These are phyloP conservation scores for Ocimum tenuiflorum DNA, from an alignment of 257 asterid genomes.

Conservation along the genomic window DNA sequence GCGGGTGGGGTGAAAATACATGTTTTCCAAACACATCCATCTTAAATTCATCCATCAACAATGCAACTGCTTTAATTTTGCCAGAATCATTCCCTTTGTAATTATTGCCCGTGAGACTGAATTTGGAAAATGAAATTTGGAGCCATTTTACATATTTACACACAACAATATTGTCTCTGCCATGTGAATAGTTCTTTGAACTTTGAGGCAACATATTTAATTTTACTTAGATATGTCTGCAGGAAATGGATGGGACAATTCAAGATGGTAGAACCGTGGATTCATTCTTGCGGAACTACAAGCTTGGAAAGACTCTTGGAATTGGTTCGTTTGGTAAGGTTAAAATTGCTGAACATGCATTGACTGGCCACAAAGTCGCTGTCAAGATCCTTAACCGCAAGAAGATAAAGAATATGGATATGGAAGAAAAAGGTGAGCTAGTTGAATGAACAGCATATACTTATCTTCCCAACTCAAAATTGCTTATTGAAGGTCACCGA, in stretches of 20 bases:
- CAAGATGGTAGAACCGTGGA: conserved; percentile 59
- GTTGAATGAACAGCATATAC: neutral
- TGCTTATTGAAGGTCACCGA: no score
- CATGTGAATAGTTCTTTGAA: neutral
- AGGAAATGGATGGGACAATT: conserved; percentile 71
- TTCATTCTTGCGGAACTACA: conserved; percentile 65
- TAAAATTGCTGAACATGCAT: conserved; percentile 72
- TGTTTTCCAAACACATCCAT: no score
- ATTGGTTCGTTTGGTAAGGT: conserved; percentile 91
- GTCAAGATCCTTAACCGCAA: conserved; percentile 87
- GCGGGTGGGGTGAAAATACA: neutral
- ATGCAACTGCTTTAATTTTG: neutral
- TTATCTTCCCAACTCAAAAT: no score
- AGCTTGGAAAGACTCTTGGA: conserved; percentile 90
- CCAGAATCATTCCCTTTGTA: neutral
- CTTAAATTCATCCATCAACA: neutral
- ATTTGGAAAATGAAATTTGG: conserved; percentile 6
- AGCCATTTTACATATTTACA: neutral
- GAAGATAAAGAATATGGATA: conserved; percentile 81
- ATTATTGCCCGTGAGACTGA: neutral
- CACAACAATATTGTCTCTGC: neutral
- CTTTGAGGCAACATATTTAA: neutral
- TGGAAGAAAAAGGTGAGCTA: conserved; percentile 77
- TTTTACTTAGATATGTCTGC: neutral
- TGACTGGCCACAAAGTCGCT: conserved; percentile 83